These are phyloP conservation scores for Microcos paniculata DNA, from an alignment of 345 rosid genomes.

Conservation along the genomic window DNA sequence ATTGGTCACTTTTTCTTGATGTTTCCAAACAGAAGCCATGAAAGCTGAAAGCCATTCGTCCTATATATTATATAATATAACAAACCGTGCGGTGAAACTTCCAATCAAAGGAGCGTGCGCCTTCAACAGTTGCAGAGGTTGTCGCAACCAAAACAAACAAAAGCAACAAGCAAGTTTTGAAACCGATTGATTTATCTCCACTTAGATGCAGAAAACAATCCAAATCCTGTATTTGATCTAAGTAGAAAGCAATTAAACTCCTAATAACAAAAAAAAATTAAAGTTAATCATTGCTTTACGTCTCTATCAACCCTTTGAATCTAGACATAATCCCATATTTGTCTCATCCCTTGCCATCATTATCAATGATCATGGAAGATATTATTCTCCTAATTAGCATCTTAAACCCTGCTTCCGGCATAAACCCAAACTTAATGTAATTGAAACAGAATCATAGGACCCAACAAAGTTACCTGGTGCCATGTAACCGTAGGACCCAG, in stretches of 20 bases:
- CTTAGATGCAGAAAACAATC: neutral
- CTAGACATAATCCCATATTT: neutral
- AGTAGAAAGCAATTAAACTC: neutral
- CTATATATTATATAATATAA: neutral
- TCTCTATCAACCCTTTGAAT: conserved; percentile 4
- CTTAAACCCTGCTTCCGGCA: neutral
- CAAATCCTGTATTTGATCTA: neutral
- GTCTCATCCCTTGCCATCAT: conserved; percentile 6
- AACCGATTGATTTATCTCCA: neutral
- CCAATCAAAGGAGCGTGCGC: neutral
- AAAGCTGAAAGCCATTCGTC: neutral
- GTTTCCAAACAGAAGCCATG: neutral
- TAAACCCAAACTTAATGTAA: conserved; percentile 2
- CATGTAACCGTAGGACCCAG: conserved; percentile 92
- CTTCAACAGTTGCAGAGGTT: neutral
- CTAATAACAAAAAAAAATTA: neutral
- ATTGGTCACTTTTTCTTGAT: neutral
- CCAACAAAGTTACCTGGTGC: conserved; percentile 66
- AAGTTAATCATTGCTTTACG: neutral
- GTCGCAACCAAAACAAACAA: neutral
- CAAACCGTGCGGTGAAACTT: neutral
- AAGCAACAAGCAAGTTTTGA: neutral
- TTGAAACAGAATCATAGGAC: neutral
- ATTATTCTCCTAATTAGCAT: neutral
- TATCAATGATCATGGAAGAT: neutral